A percentile compares a stretch with the other conserved stretches of the same genome.
Evolutionary conservation across 2,329 filamentous ascomycete species (phyloP).

Genomic region (Alternaria sp.): DNA sequence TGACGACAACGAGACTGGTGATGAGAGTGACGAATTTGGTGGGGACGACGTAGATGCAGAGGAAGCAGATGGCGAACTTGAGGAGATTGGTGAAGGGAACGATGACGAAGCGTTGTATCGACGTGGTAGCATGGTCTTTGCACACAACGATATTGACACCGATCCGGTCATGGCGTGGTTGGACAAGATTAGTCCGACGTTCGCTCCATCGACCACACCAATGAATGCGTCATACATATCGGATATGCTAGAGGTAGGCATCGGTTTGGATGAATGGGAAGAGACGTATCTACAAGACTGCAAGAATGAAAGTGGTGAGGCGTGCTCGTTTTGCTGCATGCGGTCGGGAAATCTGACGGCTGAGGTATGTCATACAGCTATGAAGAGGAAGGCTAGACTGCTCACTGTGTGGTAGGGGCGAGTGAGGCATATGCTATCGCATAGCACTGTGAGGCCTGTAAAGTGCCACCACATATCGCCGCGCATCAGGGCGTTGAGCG

Average conservation of each 20-base stretch:
- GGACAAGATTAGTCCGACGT: not conserved
- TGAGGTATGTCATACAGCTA: not conserved
- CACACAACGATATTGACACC: rapidly evolving
- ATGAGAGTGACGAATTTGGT: rapidly evolving
- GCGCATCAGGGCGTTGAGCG: too few species aligned
- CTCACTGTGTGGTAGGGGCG: not conserved
- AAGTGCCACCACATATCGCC: not conserved
- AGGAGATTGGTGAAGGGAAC: not conserved
- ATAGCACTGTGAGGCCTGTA: not conserved
- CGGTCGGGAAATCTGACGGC: not conserved
- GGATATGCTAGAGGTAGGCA: too few species aligned
- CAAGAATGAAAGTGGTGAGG: rapidly evolving
- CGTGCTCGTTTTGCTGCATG: not conserved
- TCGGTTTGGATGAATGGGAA: not conserved
- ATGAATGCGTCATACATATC: too few species aligned
- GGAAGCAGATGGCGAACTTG: rapidly evolving
- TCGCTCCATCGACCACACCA: too few species aligned
- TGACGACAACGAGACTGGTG: not conserved
- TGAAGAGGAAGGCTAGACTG: not conserved
- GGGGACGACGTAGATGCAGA: not conserved
- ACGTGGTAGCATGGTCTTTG: not conserved
- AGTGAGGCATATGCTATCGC: not conserved
- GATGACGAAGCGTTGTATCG: not conserved
- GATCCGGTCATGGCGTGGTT: not conserved
- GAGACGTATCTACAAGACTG: not conserved